A percentile compares a stretch with the other conserved stretches of the same genome.
Conservation (phyloP, 805 yeast genomes). For the Candida maris region DNA sequence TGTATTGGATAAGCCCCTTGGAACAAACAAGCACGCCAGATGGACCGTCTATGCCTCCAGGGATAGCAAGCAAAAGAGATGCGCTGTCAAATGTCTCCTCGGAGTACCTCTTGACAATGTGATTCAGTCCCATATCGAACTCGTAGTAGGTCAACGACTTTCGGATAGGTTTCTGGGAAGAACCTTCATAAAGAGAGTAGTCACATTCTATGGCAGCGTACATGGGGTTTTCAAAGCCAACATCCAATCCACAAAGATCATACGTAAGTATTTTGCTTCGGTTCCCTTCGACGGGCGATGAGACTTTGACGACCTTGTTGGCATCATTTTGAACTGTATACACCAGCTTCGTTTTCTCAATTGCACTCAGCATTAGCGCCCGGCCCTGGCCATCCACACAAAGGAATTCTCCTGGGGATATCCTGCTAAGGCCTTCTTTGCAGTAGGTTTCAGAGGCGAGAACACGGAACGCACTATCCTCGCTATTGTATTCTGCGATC, state of each 20-base stretch:
- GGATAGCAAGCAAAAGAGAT: slow-evolving; percentile 58
- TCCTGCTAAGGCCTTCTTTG: slow-evolving; percentile 70
- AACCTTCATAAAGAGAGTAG: slow-evolving; percentile 33
- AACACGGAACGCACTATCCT: slow-evolving; percentile 32
- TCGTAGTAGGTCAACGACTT: slow-evolving; percentile 64
- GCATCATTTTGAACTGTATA: slow-evolving; percentile 56
- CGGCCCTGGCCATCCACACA: slow-evolving; percentile 70
- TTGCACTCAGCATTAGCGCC: slow-evolving; percentile 64
- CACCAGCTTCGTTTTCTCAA: slow-evolving; percentile 71
- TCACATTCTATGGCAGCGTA: slow-evolving; percentile 79
- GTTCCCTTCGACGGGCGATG: slow-evolving; percentile 73
- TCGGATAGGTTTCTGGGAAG: slow-evolving; percentile 10
- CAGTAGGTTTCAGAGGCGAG: slow-evolving; percentile 61
- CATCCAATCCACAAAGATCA: slow-evolving; percentile 58
- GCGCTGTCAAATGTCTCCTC: slow-evolving; percentile 39
- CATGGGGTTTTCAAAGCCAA: slow-evolving; percentile 75
- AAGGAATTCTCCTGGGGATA: slow-evolving; percentile 71
- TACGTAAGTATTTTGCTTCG: slow-evolving; percentile 50
- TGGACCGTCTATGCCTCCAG: slow-evolving; percentile 68
- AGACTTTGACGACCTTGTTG: slow-evolving; percentile 43
- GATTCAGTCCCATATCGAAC: slow-evolving; percentile 81
- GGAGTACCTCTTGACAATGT: slow-evolving; percentile 54
- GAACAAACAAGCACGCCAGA: slow-evolving; percentile 68
- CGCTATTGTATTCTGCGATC: slow-evolving; percentile 34
- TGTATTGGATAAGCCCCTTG: slow-evolving; percentile 50